Conservation (phyloP, 768 basidiomycete species). For the Fistulinella prunicolor region DNA sequence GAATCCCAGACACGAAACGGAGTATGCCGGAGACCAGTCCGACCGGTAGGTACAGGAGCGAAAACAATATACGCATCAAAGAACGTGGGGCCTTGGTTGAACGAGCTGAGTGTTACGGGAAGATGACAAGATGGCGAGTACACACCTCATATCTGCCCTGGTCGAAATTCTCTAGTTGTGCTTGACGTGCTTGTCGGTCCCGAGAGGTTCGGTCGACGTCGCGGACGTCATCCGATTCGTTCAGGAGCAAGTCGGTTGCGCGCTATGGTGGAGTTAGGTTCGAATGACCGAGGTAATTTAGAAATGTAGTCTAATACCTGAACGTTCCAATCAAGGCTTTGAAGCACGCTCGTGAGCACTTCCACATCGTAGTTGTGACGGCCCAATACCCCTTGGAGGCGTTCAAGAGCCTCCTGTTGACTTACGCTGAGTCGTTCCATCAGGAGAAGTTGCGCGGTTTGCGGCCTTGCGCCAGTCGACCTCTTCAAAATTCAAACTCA, state of each 20-base stretch:
- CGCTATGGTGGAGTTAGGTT: neutral
- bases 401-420: slow-evolving; percentile 15
- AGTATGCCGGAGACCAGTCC: slow-evolving; percentile 57
- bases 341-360: slow-evolving; percentile 56
- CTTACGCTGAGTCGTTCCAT: slow-evolving; percentile 12
- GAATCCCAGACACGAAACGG: slow-evolving; percentile 60
- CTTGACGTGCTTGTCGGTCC: neutral
- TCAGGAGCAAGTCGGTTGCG: slow-evolving; percentile 8
- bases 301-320: slow-evolving; percentile 38
- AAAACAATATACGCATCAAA: slow-evolving; percentile 10
- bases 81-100: slow-evolving; percentile 1
- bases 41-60: slow-evolving; percentile 57
- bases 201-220: neutral
- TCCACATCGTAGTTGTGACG: slow-evolving; percentile 54
- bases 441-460: too few relatives aligned
- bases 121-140: neutral
- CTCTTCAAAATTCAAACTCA: too few relatives aligned
- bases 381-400: slow-evolving; percentile 14
- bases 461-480: too few relatives aligned
- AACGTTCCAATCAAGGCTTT: slow-evolving; percentile 69
- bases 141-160: slow-evolving; percentile 9
- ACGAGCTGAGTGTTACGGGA: neutral
- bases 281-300: neutral
- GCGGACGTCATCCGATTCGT: neutral
- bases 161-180: neutral